Base-by-base conservation (phyloP, 2,329 filamentous ascomycete species). In the Acrocalymma vagum region DNA sequence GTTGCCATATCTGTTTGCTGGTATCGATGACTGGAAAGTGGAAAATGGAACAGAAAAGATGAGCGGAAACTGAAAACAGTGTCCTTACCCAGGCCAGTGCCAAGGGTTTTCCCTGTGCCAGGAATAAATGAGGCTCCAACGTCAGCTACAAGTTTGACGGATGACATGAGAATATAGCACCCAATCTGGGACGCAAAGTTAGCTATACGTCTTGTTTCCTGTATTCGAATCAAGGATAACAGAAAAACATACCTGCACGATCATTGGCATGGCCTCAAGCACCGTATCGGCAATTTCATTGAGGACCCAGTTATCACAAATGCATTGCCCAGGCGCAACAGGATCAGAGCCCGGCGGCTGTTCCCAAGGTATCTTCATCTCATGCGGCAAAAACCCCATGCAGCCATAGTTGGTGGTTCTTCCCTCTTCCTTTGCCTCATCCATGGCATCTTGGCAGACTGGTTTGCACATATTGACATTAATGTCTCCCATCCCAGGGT, bases 341-440 rank as follows among this genome's bases (percentile, higher is more conserved):
- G 6, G 25, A 5, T n/a, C 10, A n/a, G 28, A 15, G n/a, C 41
- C 41, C 11, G 35, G 41, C 17, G 13, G 5, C 33, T 25, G 36
- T n/a, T 20, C 9, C 37, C 42, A 42, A 16, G 38, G 42, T 16
- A 45, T 37, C 9, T n/a, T 15, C 17, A 33, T 29, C n/a, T 13
- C 21, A 11, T 18, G n/a, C 24, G 35, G 34, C 11, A 10, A 39
- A 13, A 27, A 30, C 9, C 36, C 27, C 21, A 42, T 29, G 17
- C 42, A 46, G 13, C 42, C 42, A 31, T 46, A 46, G n/a, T 46
- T 46, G 3, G 42, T 32, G 8, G 29, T 42, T 24, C 41, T 38
- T 2, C 41, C 41, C 20, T 38, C 32, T 28, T 23, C 27, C 16
- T 32, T 21, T 6, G 34, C 41, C 13, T 31, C 24, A 13, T 39